Evolutionary conservation across 2,329 filamentous ascomycete species (phyloP), one percentile per base, ranked within the genome.

Genomic region (Chaetomiaceae sp.): DNA sequence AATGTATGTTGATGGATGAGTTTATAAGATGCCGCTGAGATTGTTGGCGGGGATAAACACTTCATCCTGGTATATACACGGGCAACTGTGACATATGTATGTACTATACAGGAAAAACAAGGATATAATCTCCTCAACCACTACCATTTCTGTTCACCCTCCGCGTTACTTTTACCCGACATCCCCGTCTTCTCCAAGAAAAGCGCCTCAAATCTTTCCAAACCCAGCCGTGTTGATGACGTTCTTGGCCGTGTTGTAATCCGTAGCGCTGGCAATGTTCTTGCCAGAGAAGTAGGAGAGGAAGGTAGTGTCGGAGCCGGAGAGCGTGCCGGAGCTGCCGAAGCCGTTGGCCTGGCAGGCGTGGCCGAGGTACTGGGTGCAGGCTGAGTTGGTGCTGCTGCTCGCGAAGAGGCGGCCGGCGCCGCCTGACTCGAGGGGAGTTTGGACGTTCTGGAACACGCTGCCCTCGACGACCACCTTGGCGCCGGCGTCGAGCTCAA

Each of bases 321-420:
- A 58, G 49, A 77, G 68, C 32, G 63, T 63, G 18, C 70, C 71
- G 5, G 71, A 73, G 63, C 59, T 66, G 42, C 71, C 71, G 58
- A 73, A 76, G 34, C 70, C 71, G 66, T 83, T 84, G 50, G 71
- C 13, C 68, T 76, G 63, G 66, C 80, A 82, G 46, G 60, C 64
- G 55, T 70, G 77, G 55, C 78, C 77, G 3, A 83, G 71, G 54
- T 66, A 64, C 16, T 68, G 51, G 21, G 64, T 62, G 71, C 78
- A 81, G 40, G 62, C 63, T 18, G 66, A 61, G 61, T 72, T 74
- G 58, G 68, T 62, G 57, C 14, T 23, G 34, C 65, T 61, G 49
- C 60, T 63, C 30, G 66, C 64, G 53, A 73, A 71, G 21, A 72
- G 59, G 57, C 65, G 51, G 33, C 71, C 71, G 11, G 40, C 11